Base-by-base conservation (phyloP, 2,329 filamentous ascomycete species). In the Nemania abortiva region DNA sequence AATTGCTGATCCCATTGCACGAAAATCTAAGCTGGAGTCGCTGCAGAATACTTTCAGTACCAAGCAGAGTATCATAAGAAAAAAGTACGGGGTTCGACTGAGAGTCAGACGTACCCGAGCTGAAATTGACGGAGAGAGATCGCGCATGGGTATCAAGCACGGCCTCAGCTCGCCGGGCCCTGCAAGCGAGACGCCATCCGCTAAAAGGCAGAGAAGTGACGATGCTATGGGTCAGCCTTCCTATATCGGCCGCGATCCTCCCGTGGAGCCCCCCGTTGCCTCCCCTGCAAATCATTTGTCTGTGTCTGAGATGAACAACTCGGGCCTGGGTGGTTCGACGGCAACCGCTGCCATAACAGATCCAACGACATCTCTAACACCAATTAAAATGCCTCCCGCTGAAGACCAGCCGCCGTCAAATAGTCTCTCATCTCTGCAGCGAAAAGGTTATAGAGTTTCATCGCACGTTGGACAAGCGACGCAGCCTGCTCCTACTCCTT, bases 21-120 rank as follows among this genome's bases (percentile, higher is more conserved):
- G 74, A 58, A 79, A 71, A 67, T 70, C 18, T 0, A 77, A 73
- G 55, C 60, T 88, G 0, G 80, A 82, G 0, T 82, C 79, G 10
- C 72, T 88, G 1, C 84, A 84, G 49, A 89, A 88, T 70, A 83
- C 82, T 2, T 87, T 86, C 72, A 84, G 84, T 52, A 88, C 86
- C 2, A 87, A 86, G 65, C 86, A 88, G 74, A 88, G 85, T 62
- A 82, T 82, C n/a, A 85, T 87, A 2, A 83, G 87, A 13, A 89
- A 87, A 74, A 88, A 84, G 68, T 89, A 85, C 68, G 87, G 87
- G n/a, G 86, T 89, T 37, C 82, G 83, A 1, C 80, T 89, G 15
- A 83, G 85, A 0, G 81, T 84, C 70, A 80, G 86, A 13, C 84
- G 86, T 0, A 83, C 83, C 2, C 83, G 76, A 68, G 80, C 79